These are phyloP conservation scores for Diplodia corticola DNA, from an alignment of 2,329 filamentous ascomycete genomes.

Conservation along the genomic window DNA sequence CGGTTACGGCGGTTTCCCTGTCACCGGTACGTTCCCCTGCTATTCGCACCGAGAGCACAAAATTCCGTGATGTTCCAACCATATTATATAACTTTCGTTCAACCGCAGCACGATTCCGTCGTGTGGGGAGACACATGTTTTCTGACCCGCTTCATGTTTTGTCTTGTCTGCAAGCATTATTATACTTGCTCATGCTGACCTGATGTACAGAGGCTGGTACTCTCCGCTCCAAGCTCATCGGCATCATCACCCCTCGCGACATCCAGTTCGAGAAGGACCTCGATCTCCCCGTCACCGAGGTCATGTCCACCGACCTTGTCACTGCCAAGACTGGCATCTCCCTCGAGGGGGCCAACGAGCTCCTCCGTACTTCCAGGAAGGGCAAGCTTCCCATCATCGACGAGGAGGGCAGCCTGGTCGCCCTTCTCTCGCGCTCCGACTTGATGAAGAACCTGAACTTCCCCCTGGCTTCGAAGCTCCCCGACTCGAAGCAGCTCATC, in stretches of 20 bases:
- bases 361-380: constrained; percentile 95
- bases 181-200: neutral
- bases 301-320: constrained; percentile 95
- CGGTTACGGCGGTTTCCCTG: constrained; percentile 97
- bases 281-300: constrained; percentile 72
- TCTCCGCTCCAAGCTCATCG: constrained; percentile 91
- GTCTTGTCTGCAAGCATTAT: constrained; percentile 41
- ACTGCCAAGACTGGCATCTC: constrained; percentile 83
- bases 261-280: constrained; percentile 90
- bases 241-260: constrained; percentile 96
- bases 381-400: constrained; percentile 95
- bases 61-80: constrained; percentile 72
- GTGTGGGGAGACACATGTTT: constrained; percentile 74
- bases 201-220: constrained; percentile 73
- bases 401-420: constrained; percentile 70
- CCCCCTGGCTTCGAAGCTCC: constrained; percentile 92
- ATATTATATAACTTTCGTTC: constrained; percentile 99
- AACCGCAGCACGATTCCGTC: constrained; percentile 84
- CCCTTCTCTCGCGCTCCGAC: constrained; percentile 64
- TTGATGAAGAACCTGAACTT: constrained; percentile 99
- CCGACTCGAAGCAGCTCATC: constrained; percentile 95
- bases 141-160: constrained; percentile 43
- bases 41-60: constrained; percentile 19
- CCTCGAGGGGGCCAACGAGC: constrained; percentile 85
- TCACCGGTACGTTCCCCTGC: constrained; percentile 74